These are phyloP conservation scores for Daldinia sp. DNA, from an alignment of 2,329 filamentous ascomycete genomes.

Conservation along the genomic window DNA sequence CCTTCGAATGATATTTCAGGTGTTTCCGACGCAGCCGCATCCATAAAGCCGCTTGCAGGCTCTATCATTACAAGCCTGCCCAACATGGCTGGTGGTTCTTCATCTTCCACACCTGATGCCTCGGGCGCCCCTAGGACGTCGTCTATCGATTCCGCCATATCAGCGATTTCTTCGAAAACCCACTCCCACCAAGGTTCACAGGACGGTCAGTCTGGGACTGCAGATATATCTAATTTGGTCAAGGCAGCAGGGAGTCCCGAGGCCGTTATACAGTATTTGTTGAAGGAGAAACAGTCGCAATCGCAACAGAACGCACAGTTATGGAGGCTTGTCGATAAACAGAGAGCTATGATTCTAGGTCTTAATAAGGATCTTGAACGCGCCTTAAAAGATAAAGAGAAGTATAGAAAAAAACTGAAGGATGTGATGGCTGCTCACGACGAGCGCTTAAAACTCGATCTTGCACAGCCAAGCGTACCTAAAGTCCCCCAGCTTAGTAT, in stretches of 20 bases:
- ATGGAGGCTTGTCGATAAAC: conserved; percentile 96
- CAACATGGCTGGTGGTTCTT: conserved; percentile 59
- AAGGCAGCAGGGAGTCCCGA: conserved; percentile 88
- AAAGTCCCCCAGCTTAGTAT: conserved; percentile 41
- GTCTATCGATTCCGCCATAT: conserved; percentile 94
- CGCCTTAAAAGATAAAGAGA: conserved; percentile 91
- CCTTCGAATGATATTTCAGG: conserved; percentile 61
- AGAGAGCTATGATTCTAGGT: conserved; percentile 90
- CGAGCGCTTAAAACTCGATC: conserved; percentile 36
- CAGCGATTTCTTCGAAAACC: conserved; percentile 71
- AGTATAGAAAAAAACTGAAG: conserved; percentile 89
- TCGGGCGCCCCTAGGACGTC: conserved; percentile 72
- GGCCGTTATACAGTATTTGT: conserved; percentile 83
- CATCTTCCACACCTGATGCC: conserved; percentile 51
- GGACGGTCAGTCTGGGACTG: conserved; percentile 66
- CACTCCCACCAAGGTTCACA: conserved; percentile 66
- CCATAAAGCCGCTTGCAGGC: conserved; percentile 54
- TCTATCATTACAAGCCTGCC: conserved; percentile 50
- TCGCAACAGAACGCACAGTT: conserved; percentile 90
- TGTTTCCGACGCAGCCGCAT: conserved; percentile 54
- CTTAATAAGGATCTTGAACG: conserved; percentile 94
- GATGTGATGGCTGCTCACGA: conserved; percentile 63
- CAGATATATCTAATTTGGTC: conserved; percentile 82
- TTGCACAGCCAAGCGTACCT: conserved; percentile 32
- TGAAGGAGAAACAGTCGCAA: conserved; percentile 91